These are phyloP conservation scores for Neurospora sp. DNA, from an alignment of 495 filamentous ascomycete genomes.

Conservation along the genomic window DNA sequence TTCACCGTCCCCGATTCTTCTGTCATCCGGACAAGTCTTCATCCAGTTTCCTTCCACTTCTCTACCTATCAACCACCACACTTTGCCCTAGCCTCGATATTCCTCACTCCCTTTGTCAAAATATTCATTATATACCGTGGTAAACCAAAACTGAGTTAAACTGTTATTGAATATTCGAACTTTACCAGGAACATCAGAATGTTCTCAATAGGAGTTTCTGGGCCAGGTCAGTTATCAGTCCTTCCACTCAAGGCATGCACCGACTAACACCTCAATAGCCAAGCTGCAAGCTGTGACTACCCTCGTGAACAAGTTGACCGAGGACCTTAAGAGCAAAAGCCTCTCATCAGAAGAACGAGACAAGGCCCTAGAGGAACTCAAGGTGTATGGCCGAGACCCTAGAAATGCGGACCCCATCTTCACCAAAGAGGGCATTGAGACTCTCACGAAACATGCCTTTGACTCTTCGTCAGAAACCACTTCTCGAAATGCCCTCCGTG, in stretches of 20 bases:
- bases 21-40: neutral
- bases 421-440: conserved; percentile 67
- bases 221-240: neutral
- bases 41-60: neutral
- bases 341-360: conserved; percentile 54
- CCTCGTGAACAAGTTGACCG: conserved; percentile 46
- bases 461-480: conserved; percentile 46
- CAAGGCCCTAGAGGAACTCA: conserved; percentile 59
- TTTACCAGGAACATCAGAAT: neutral
- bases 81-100: neutral
- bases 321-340: conserved; percentile 45
- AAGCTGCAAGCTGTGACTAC: conserved; percentile 54
- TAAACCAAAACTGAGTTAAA: neutral
- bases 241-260: neutral
- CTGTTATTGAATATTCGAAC: neutral
- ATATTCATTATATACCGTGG: neutral
- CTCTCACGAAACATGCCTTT: conserved; percentile 63
- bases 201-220: neutral
- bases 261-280: conserved; percentile 27
- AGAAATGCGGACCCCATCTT: conserved; percentile 70
- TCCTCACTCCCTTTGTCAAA: neutral
- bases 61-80: neutral
- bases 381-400: conserved; percentile 65
- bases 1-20: neutral
- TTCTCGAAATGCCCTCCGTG: conserved; percentile 70